phyloP scores from a whole-genome alignment of 2,329 filamentous ascomycete genomes.

The Sphaerulina populicola region DNA sequence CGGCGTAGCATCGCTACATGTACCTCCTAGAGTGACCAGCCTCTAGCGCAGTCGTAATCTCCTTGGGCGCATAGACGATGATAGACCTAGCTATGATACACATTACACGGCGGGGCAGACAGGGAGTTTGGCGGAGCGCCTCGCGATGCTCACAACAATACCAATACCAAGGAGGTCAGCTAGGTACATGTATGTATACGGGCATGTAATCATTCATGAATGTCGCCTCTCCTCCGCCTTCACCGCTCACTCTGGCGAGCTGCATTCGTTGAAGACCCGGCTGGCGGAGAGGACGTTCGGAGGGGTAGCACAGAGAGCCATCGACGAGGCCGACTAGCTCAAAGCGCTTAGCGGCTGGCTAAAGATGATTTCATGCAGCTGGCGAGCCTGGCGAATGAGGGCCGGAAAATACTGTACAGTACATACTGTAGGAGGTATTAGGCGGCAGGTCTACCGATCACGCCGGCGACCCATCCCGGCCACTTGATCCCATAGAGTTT shows the following conservation, averaged over 20 bases:
- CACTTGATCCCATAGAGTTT: background rate
- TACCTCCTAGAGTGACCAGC: background rate
- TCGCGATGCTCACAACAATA: background rate
- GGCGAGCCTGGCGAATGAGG: background rate
- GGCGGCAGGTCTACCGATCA: background rate
- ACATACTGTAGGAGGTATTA: no score
- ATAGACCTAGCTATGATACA: no score
- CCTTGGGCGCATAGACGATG: background rate
- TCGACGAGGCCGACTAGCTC: background rate
- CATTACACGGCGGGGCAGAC: background rate
- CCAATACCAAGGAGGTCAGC: no score
- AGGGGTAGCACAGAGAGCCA: background rate
- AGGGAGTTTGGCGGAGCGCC: background rate
- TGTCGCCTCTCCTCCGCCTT: background rate
- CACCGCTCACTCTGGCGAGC: background rate
- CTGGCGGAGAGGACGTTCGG: background rate
- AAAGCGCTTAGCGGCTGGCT: background rate
- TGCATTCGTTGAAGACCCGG: background rate
- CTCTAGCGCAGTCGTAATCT: background rate
- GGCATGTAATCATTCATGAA: no score
- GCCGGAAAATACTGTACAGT: no score
- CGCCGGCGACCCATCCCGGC: background rate
- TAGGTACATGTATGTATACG: no score
- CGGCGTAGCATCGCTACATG: background rate
- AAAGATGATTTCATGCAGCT: background rate